Base-by-base conservation (phyloP, 768 basidiomycete species). In the Suillus luteus region DNA sequence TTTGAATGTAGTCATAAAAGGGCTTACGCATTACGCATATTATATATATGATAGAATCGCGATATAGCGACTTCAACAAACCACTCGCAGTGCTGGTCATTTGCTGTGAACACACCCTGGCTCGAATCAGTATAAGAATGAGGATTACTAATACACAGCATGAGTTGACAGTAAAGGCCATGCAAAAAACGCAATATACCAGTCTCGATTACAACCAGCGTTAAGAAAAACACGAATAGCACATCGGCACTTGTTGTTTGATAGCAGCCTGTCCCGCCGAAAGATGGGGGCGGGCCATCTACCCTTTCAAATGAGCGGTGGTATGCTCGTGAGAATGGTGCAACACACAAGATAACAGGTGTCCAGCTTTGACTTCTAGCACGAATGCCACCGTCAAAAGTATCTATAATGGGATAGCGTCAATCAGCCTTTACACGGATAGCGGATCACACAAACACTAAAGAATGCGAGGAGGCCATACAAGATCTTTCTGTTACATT, bases 211-310 rank as follows among this genome's bases (percentile, higher is more conserved):
- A 49, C 38, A 9, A 61, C 59, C 12, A 64, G 60, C 38, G 33
- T 37, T 5, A 54, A 17, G 60, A 9, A 51, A 17, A 35, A 52
- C 5, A 24, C 9, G 17, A 14, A 62, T 31, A 62, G 12, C 5
- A 41, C 19, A 35, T 33, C 2, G 7, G 35, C 31, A 59, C 19
- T 31, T 17, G 44, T 43, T 14, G 22, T 62, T 33, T 37, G 62
- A 41, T 54, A 62, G 52, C 61, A 62, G 24, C 61, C 61, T n/a
- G 37, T 51, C 11, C 55, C n/a, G 17, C 35, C 33, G 14, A 37
- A 8, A 17, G 8, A 24, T 17, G 54, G 61, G 17, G 61, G 52
- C 15, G 61, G 61, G 46, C 61, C 61, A 44, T 62, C 61, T 62
- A 40, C 8, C 51, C 10, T 19, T 44, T 62, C 14, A 55, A 15